These are phyloP conservation scores for Fusarium sp. DNA, from an alignment of 2,329 filamentous ascomycete species.

Conservation along the genomic window DNA sequence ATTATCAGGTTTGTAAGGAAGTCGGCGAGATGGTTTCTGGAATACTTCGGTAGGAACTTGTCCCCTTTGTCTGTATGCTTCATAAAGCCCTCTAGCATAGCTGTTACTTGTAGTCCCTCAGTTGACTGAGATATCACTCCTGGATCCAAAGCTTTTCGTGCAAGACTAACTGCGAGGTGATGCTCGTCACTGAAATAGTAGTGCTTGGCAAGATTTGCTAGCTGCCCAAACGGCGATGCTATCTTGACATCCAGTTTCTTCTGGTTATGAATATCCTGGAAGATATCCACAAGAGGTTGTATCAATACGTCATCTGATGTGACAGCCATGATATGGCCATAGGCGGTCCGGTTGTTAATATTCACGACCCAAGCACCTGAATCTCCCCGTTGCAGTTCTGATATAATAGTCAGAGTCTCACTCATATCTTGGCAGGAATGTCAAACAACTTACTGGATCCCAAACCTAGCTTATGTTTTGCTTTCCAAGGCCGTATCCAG, in stretches of 20 bases:
- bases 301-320: background rate
- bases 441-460: background rate
- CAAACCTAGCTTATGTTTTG: background rate
- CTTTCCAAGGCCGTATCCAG: background rate
- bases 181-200: background rate
- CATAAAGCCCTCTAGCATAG: background rate
- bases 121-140: background rate
- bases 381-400: background rate
- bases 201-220: background rate
- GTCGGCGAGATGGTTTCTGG: background rate
- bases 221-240: background rate
- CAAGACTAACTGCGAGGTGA: background rate
- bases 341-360: background rate
- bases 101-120: background rate
- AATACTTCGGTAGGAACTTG: background rate
- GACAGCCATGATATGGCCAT: background rate
- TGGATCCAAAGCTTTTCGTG: background rate
- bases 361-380: background rate
- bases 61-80: background rate
- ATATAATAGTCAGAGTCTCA: rapidly evolving
- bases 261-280: background rate
- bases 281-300: background rate
- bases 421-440: rapidly evolving
- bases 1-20: background rate
- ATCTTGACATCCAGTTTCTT: background rate